Evolutionary conservation across 2,329 filamentous ascomycete species (phyloP).

Genomic region (Ascochyta viciae-villosae): DNA sequence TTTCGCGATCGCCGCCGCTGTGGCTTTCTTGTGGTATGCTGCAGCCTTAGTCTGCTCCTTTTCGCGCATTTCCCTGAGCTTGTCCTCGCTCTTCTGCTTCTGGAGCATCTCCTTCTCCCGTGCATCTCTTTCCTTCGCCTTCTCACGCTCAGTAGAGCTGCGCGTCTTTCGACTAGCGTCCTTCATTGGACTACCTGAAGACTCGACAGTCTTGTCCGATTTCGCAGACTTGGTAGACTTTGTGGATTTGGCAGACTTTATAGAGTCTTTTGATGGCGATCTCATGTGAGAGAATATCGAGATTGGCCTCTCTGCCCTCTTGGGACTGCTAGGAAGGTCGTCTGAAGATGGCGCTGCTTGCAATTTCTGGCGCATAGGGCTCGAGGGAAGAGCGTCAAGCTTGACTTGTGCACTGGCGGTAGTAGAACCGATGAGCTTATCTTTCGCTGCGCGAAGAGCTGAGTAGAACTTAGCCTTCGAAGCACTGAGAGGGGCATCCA

Average conservation of each 20-base stretch:
- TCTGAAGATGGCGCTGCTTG: conserved; percentile 39
- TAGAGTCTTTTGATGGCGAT: conserved; percentile 46
- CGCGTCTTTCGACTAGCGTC: conserved; percentile 59
- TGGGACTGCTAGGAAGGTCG: conserved; percentile 45
- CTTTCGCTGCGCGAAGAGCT: conserved; percentile 85
- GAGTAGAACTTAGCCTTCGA: conserved; percentile 93
- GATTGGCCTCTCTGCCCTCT: conserved; percentile 38
- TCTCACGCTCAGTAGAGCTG: conserved; percentile 68
- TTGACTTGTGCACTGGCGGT: conserved; percentile 65
- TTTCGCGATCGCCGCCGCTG: conserved; percentile 53
- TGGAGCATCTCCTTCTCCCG: conserved; percentile 63
- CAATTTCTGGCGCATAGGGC: conserved; percentile 36
- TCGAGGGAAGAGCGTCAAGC: conserved; percentile 58
- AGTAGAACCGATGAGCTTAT: conserved; percentile 79
- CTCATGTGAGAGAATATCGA: conserved; percentile 46
- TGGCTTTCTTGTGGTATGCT: conserved; percentile 51
- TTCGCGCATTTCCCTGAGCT: conserved; percentile 71
- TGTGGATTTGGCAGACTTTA: conserved; percentile 38
- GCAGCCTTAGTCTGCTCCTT: conserved; percentile 73
- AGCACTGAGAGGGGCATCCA: conserved; percentile 84
- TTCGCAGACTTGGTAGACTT: conserved; percentile 39
- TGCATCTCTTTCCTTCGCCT: conserved; percentile 64
- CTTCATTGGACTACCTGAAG: conserved; percentile 42
- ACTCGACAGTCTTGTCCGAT: conserved; percentile 33
- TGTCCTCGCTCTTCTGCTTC: conserved; percentile 69